phyloP scores from a whole-genome alignment of 306 rosid genomes.

The Cicer bijugum region DNA sequence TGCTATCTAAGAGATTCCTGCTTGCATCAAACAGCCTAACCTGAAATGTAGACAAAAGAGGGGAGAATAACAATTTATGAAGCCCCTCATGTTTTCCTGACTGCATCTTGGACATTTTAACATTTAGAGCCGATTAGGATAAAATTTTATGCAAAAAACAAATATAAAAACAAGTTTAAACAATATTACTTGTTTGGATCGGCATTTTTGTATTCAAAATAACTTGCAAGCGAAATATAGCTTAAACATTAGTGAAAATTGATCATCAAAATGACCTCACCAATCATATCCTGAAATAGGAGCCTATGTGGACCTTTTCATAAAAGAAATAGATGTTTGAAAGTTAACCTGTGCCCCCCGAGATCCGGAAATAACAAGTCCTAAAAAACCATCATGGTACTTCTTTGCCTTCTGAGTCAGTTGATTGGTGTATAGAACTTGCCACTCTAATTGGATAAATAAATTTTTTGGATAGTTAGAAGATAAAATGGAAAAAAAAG shows the following conservation, averaged over 20 bases:
- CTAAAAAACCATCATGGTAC: constrained; percentile 80
- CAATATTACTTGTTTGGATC: neutral
- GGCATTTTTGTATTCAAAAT: constrained; percentile 10
- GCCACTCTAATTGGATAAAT: constrained; percentile 64
- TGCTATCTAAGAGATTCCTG: constrained; percentile 64
- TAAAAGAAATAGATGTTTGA: constrained; percentile 42
- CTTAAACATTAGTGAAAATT: too few relatives aligned
- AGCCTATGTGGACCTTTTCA: constrained; percentile 14
- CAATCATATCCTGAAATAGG: constrained; percentile 34
- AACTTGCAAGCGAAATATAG: constrained; percentile 11
- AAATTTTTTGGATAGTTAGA: constrained; percentile 33
- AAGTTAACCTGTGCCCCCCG: constrained; percentile 66
- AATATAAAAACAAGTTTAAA: neutral
- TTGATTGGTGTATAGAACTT: constrained; percentile 78
- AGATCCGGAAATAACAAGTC: constrained; percentile 56
- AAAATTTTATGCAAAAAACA: neutral
- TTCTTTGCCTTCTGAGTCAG: constrained; percentile 85
- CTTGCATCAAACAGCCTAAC: constrained; percentile 65
- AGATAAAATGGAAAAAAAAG: constrained; percentile 18
- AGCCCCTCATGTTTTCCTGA: constrained; percentile 24
- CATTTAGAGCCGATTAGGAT: constrained; percentile 22
- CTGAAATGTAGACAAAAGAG: constrained; percentile 54
- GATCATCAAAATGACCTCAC: constrained; percentile 26
- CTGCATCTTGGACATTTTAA: constrained; percentile 23
- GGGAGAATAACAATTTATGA: constrained; percentile 28